Base-by-base conservation (phyloP, 371 early-diverging fungal species). In the Actinomucor elegans region DNA sequence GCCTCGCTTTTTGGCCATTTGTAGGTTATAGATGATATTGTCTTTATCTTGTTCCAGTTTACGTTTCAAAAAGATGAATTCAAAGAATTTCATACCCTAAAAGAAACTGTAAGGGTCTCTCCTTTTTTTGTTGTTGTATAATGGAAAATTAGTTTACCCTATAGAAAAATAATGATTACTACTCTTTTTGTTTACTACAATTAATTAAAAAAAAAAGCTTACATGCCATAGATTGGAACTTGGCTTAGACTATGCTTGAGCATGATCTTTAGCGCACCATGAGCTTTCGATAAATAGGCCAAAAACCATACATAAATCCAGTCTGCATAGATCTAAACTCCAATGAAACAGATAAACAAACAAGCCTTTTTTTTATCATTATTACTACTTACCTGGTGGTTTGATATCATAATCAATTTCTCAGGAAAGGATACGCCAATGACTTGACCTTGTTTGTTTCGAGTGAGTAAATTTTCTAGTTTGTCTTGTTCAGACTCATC, bases 271-370 rank as follows among this genome's bases (percentile, higher is more conserved):
- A 96, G 53, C 42, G 74, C 73, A 10, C 91, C 92, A 55, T 91
- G 88, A 17, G 82, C 86, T 24, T 75, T 75, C 15, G 80, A 75
- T 40, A 81, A 67, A 63, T 89, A 86, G 4, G 90, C 66, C 17
- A 86, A 55, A 52, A 71, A 75, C 92, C 94, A 94, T 26, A 94
- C 72, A 67, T 91, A 94, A 64, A 92, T 88, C 93, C 94, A 94
- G 69, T 94, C 96, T 29, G 88, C 80, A 67, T 91, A 92, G 35
- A 89, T 89, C 85, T 81, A 44, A 32, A 12, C 2, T 23, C 26
- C n/a, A n/a, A n/a, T n/a, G n/a, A n/a, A 23, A 48, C n/a, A 23
- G 7, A 37, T 10, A 17, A 12, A 51, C 33, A n/a, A n/a, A 36
- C 14, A 20, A 29, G 0, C 10, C 24, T 41, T 54, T 17, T 10